Evolutionary conservation across 2,329 filamentous ascomycete genomes (phyloP).

Genomic region (Grosmannia clavigera): DNA sequence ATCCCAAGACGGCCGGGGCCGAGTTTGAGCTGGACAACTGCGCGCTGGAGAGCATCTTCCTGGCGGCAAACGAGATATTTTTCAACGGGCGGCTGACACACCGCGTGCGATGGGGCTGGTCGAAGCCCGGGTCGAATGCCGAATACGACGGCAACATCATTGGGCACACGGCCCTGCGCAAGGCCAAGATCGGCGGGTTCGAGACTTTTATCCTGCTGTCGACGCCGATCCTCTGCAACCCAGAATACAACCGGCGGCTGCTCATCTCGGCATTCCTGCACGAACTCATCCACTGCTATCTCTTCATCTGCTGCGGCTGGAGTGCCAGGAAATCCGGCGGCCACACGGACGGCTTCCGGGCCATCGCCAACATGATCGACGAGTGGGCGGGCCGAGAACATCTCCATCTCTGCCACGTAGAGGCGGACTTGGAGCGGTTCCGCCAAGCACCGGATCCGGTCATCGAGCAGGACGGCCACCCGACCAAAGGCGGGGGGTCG

Average conservation of each 20-base stretch:
- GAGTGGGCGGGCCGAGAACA: constrained; percentile 44
- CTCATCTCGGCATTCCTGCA: constrained; percentile 54
- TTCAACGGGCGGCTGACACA: constrained; percentile 42
- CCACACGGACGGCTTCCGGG: constrained; percentile 46
- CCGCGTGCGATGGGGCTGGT: constrained; percentile 53
- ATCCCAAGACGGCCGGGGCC: constrained; percentile 30
- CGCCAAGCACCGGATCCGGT: constrained; percentile 2
- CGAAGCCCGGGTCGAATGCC: constrained; percentile 30
- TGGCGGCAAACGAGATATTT: constrained; percentile 49
- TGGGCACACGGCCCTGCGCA: constrained; percentile 48
- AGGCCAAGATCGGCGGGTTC: constrained; percentile 34
- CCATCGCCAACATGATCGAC: constrained; percentile 48
- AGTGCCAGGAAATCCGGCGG: constrained; percentile 42
- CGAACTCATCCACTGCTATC: constrained; percentile 54
- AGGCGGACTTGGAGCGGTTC: constrained; percentile 38
- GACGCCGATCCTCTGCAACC: constrained; percentile 42
- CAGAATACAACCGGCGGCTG: constrained; percentile 44
- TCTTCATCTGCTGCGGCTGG: constrained; percentile 51
- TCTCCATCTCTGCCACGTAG: constrained; percentile 45
- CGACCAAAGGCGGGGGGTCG: neutral
- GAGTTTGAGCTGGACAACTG: constrained; percentile 44
- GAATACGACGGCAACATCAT: constrained; percentile 45
- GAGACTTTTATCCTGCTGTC: constrained; percentile 53
- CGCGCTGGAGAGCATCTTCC: constrained; percentile 45
- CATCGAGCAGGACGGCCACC: neutral